Percentiles rank a stretch among this genome's conserved stretches.
Evolutionary conservation across 2,329 filamentous ascomycete species (phyloP).

Genomic region (Colletotrichum trifolii): DNA sequence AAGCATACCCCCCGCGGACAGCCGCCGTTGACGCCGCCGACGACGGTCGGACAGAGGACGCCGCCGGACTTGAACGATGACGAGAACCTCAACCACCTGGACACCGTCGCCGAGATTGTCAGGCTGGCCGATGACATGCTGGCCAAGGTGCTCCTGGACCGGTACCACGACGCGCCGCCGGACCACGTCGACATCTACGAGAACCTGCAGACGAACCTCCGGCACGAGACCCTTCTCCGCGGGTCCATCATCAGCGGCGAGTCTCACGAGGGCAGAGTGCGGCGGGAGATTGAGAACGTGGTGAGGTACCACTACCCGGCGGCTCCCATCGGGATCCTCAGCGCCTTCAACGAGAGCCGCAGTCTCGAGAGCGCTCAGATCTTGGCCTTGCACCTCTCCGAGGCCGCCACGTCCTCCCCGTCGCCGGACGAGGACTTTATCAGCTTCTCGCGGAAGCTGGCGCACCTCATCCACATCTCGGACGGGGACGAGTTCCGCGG

Average conservation of each 20-base stretch:
- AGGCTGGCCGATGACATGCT: conserved; percentile 4
- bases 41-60: neutral
- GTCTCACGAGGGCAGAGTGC: neutral
- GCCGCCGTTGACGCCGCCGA: neutral
- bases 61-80: neutral
- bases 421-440: neutral
- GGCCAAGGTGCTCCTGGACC: neutral
- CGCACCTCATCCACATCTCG: conserved; percentile 1
- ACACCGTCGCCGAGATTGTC: conserved; percentile 5
- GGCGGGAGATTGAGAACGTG: conserved; percentile 3
- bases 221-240: conserved; percentile 12
- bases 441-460: neutral
- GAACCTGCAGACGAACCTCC: conserved; percentile 16
- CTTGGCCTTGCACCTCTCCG: neutral
- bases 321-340: conserved; percentile 21
- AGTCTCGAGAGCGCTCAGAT: too few relatives aligned
- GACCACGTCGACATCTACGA: conserved; percentile 25
- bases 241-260: conserved; percentile 22
- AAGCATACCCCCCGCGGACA: neutral
- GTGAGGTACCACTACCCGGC: conserved; percentile 3
- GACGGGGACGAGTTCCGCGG: neutral
- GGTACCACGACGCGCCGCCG: neutral
- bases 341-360: conserved; percentile 16
- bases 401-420: neutral
- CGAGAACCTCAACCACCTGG: neutral